These are phyloP conservation scores for Penicillium verrucosum DNA, from an alignment of 2,329 filamentous ascomycete genomes.

Conservation along the genomic window DNA sequence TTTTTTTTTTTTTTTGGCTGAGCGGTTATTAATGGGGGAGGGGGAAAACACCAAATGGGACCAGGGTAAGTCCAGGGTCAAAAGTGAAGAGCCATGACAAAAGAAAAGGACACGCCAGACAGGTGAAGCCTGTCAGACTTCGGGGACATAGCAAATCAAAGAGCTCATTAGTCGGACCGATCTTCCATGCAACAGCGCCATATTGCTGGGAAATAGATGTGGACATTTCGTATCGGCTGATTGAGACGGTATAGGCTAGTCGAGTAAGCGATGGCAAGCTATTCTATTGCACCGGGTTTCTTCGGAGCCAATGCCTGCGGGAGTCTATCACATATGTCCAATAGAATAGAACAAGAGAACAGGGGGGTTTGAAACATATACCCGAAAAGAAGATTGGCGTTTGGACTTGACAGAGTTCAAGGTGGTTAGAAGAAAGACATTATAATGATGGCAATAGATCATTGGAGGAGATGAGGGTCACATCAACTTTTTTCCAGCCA, in stretches of 20 bases:
- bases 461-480: not conserved
- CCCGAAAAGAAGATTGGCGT: not conserved
- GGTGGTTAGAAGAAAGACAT: not conserved
- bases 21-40: not conserved
- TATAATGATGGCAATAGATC: not conserved
- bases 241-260: slow-evolving; percentile 9
- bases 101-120: slow-evolving; percentile 1
- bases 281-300: slow-evolving; percentile 9
- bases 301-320: slow-evolving; percentile 13
- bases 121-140: slow-evolving; percentile 14
- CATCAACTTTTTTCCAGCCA: not conserved
- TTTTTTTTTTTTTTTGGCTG: slow-evolving; percentile 3
- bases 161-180: slow-evolving; percentile 11
- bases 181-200: slow-evolving; percentile 8
- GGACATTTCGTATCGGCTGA: slow-evolving; percentile 9
- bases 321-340: slow-evolving; percentile 14
- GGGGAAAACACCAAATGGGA: not conserved
- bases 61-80: not conserved
- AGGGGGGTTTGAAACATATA: slow-evolving; percentile 9
- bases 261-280: slow-evolving; percentile 7
- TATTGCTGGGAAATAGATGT: not conserved
- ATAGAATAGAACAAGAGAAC: slow-evolving; percentile 3
- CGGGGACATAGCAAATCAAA: slow-evolving; percentile 6
- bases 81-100: not conserved
- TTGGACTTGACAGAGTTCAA: slow-evolving; percentile 6